These are phyloP conservation scores for Trichoderma sp. DNA, from an alignment of 2,329 filamentous ascomycete genomes.

Conservation along the genomic window DNA sequence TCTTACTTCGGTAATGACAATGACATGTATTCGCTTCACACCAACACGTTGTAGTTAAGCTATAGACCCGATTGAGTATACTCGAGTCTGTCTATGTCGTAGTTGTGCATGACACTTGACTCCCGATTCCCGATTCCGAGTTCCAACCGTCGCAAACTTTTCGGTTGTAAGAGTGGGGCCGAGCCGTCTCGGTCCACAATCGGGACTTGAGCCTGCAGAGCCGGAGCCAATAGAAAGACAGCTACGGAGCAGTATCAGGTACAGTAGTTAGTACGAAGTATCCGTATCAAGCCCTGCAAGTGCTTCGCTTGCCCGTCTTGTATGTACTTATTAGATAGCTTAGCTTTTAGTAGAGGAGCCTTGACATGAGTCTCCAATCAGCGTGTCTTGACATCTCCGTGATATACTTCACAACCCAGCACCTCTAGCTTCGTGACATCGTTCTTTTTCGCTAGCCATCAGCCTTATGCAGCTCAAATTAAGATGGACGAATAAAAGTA, in stretches of 20 bases:
- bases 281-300: not conserved
- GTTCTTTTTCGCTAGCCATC: not conserved
- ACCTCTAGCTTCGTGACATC: not conserved
- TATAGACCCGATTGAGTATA: not conserved
- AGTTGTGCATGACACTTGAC: not conserved
- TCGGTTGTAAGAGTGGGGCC: not conserved
- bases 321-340: not conserved
- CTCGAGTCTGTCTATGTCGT: not conserved
- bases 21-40: not conserved
- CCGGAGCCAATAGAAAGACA: not conserved
- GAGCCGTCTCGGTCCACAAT: not conserved
- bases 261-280: not conserved
- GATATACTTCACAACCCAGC: not conserved
- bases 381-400: not conserved
- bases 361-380: not conserved
- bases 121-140: constrained; percentile 8
- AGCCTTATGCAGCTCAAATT: not conserved
- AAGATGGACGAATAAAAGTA: not conserved
- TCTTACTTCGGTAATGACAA: not conserved
- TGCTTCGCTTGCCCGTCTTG: not conserved
- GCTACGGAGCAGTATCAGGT: not conserved
- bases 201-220: not conserved
- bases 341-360: not conserved
- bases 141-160: constrained; percentile 5
- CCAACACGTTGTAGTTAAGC: not conserved